Percentiles rank a stretch among this genome's conserved stretches.
Evolutionary conservation across 192 early-diverging fungal species (phyloP).

Genomic region (Rhizophagus clarus): DNA sequence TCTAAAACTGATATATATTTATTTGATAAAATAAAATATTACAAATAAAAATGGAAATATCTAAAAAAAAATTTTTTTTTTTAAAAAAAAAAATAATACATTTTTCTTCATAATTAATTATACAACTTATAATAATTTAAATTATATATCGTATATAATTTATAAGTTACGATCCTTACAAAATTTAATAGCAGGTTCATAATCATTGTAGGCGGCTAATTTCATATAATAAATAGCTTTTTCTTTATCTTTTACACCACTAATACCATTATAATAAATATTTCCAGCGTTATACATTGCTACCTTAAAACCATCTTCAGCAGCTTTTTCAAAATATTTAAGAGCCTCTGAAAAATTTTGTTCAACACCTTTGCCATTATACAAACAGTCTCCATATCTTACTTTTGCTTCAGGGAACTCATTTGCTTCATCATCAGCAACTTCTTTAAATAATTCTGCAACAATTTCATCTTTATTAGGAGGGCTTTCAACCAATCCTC

Average conservation of each 20-base stretch:
- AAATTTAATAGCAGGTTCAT: not conserved
- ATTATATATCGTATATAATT: no score
- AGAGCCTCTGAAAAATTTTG: not conserved
- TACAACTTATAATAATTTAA: no score
- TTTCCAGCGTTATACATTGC: not conserved
- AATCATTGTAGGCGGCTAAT: not conserved
- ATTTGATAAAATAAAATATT: no score
- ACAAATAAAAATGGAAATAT: no score
- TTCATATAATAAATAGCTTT: not conserved
- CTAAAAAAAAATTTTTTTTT: no score
- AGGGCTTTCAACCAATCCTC: not conserved
- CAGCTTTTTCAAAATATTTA: conserved; percentile 5
- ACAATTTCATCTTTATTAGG: not conserved
- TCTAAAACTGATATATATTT: no score
- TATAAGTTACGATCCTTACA: not conserved
- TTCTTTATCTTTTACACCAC: not conserved
- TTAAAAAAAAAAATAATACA: no score
- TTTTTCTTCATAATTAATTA: no score
- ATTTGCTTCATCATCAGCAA: conserved; percentile 4
- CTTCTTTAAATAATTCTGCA: conserved; percentile 13
- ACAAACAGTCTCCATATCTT: conserved; percentile 3
- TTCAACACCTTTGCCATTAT: not conserved
- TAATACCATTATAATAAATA: not conserved
- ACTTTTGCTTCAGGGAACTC: not conserved
- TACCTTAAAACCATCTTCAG: not conserved